phyloP scores from a whole-genome alignment of 257 asterid genomes.

The Capsicum baccatum region DNA sequence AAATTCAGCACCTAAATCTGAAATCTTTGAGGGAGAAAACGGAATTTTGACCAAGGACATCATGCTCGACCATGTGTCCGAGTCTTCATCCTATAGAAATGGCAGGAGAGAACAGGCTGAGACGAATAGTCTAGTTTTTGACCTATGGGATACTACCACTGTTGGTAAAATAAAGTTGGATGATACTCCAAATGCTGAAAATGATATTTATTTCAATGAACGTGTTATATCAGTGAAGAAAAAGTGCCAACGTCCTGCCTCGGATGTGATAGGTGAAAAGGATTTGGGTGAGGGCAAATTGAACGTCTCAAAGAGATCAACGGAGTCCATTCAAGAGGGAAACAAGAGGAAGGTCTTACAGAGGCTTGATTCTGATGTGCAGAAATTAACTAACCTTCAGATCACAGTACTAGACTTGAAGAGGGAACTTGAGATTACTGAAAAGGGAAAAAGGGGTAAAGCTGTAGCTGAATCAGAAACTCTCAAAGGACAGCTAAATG shows the following conservation, averaged over 20 bases:
- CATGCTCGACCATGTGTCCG: constrained; percentile 88
- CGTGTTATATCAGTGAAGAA: constrained; percentile 60
- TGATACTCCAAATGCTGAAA: constrained; percentile 38
- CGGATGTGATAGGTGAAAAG: constrained; percentile 49
- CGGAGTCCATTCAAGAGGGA: constrained; percentile 65
- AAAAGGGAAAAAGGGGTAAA: constrained; percentile 80
- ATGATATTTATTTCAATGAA: constrained; percentile 35
- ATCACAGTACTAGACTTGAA: constrained; percentile 80
- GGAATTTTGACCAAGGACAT: constrained; percentile 83
- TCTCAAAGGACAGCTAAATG: constrained; percentile 79
- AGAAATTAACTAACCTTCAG: constrained; percentile 84
- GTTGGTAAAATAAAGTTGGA: constrained; percentile 39
- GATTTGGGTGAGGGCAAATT: constrained; percentile 64
- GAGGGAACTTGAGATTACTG: constrained; percentile 73
- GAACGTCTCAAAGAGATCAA: constrained; percentile 60
- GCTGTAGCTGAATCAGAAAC: constrained; percentile 75
- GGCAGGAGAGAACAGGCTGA: constrained; percentile 62
- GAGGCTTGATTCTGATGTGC: constrained; percentile 86
- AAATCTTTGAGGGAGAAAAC: constrained; percentile 69
- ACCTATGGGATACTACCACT: constrained; percentile 48
- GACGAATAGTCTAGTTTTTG: constrained; percentile 49
- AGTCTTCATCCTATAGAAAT: constrained; percentile 63
- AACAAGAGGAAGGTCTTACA: constrained; percentile 74
- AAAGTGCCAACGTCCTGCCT: constrained; percentile 41
- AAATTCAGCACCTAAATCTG: constrained; percentile 55